Evolutionary conservation across 2,329 filamentous ascomycete species (phyloP).

Genomic region (Penicillium sumatraense): DNA sequence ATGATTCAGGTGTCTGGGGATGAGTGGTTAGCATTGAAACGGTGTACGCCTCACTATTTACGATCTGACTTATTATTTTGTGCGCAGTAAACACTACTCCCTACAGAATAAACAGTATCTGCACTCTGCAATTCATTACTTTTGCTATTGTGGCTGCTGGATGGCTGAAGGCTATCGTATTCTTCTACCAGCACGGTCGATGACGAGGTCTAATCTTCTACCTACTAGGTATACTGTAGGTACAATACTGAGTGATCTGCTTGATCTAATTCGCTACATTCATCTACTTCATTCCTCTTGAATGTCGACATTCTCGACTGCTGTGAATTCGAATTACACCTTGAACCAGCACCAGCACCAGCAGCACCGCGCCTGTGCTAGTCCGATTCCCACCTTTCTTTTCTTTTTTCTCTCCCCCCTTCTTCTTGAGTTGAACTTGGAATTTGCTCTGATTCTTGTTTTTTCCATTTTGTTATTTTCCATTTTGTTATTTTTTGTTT

Average conservation of each 20-base stretch:
- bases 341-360: background rate
- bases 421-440: background rate
- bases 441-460: constrained; percentile 5
- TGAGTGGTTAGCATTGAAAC: background rate
- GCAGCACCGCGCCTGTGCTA: background rate
- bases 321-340: background rate
- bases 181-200: no score
- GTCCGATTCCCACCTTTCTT: background rate
- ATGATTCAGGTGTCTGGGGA: background rate
- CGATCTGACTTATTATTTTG: background rate
- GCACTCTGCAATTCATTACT: no score
- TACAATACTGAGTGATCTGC: no score
- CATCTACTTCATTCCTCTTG: no score
- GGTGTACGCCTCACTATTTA: background rate
- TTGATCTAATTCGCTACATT: no score
- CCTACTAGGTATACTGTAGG: no score
- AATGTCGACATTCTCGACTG: constrained; percentile 2
- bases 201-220: no score
- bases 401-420: background rate
- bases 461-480: constrained; percentile 5
- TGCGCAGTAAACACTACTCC: no score
- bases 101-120: no score
- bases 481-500: no score
- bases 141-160: no score
- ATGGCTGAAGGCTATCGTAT: no score